phyloP scores from a whole-genome alignment of 2,329 filamentous ascomycete genomes.

The Penicillium sp. region DNA sequence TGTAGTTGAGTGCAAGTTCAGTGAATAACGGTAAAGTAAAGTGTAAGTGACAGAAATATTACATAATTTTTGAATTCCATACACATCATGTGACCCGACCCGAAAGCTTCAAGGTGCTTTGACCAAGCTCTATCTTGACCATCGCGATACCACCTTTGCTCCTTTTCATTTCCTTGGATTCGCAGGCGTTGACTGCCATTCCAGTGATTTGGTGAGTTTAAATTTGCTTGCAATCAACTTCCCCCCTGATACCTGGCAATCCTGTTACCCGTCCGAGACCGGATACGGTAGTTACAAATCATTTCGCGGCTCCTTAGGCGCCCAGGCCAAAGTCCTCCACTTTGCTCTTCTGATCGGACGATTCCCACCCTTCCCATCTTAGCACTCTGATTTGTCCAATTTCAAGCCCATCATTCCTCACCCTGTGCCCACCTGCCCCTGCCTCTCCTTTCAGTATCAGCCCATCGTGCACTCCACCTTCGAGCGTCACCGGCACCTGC shows the following conservation, averaged over 20 bases:
- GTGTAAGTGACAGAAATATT: neutral
- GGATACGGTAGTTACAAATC: slow-evolving; percentile 10
- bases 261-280: slow-evolving; percentile 13
- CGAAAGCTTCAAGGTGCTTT: neutral
- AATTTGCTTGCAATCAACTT: neutral
- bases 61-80: neutral
- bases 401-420: slow-evolving; percentile 14
- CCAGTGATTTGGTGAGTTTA: slow-evolving; percentile 7
- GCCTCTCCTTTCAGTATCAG: slow-evolving; percentile 21
- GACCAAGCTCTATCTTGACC: slow-evolving; percentile 6
- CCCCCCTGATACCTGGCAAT: neutral
- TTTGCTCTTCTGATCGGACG: slow-evolving; percentile 15
- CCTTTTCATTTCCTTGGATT: neutral
- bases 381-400: slow-evolving; percentile 16
- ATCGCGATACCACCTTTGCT: slow-evolving; percentile 1
- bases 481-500: slow-evolving; percentile 20
- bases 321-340: slow-evolving; percentile 10
- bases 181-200: neutral
- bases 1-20: neutral
- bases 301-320: slow-evolving; percentile 10
- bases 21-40: neutral
- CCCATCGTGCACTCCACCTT: slow-evolving; percentile 26
- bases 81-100: neutral
- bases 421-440: slow-evolving; percentile 13
- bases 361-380: slow-evolving; percentile 13